Evolutionary conservation across 2,329 filamentous ascomycete species (phyloP), one percentile per base, ranked within the genome.

Genomic region (Fusarium cicatricum): DNA sequence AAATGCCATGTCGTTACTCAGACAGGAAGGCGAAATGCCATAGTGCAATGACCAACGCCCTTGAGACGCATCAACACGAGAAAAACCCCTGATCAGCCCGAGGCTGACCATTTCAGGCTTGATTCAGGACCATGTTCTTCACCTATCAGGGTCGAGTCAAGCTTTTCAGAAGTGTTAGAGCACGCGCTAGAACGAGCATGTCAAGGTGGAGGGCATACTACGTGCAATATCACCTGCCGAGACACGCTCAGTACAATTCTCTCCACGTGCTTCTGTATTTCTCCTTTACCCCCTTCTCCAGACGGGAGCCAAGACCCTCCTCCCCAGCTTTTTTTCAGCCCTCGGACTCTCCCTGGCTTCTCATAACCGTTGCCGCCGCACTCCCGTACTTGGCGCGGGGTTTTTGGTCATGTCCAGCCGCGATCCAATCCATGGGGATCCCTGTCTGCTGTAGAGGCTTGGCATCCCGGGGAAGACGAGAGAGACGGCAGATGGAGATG

Each of bases 381-480:
- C n/a, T n/a, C n/a, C 60, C 41, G 34, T 26, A 53, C 53, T 61
- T 62, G 59, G 59, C 58, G 59, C 55, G 49, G 59, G 58, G 40
- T 42, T 53, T 34, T 23, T 60, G n/a, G n/a, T n/a, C n/a, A n/a
- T n/a, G n/a, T n/a, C n/a, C n/a, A n/a, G n/a, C n/a, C n/a, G n/a
- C n/a, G n/a, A n/a, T n/a, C n/a, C n/a, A n/a, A n/a, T n/a, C n/a
- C n/a, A n/a, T n/a, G n/a, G n/a, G 40, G 48, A 26, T 29, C 49
- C 49, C 26, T 31, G 52, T 16, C n/a, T 10, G 12, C 17, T n/a
- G n/a, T 19, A 19, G 33, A 21, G 37, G 32, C 55, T 61, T 61
- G 47, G 58, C 43, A 50, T 53, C 47, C 42, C 23, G 47, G 57
- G 45, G 29, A 42, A 42, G 28, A 43, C 15, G 32, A 17, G 32